Base-by-base conservation (phyloP, 228 moss, liverwort and hornwort species). In the Sphagnum magellanicum region DNA sequence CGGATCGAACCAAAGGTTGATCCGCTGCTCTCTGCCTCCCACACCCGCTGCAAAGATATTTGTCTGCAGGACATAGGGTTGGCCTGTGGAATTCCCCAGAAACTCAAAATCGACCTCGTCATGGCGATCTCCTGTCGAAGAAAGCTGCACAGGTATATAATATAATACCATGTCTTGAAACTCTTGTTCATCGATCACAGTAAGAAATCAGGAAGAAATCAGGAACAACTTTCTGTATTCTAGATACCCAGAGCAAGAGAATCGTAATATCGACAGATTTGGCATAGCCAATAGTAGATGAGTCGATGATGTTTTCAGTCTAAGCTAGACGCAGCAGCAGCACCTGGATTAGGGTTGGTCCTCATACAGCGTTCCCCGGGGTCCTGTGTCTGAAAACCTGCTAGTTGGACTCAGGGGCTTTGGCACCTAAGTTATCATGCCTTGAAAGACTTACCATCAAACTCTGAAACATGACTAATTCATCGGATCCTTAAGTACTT, bases 31-130 rank as follows among this genome's bases (percentile, higher is more conserved):
- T 5, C 82, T 79, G 53, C 75, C 71, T 70, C 86, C 86, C 4
- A 78, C 67, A 53, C 86, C 86, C 14, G 64, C 60, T 12, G 86
- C 77, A 64, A 77, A 86, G 8, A 86, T 67, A 10, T 86, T 86
- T 47, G 86, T 86, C 69, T 86, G 86, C 1, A 86, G 78, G 17
- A 86, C 67, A 67, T 79, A 82, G 15, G 82, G 86, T 67, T 86
- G 75, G 5, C 82, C 86, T 4, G 86, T 82, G 13, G 75, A 75
- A 46, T 86, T 86, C 63, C 86, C 86, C 4, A 86, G 86, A 60
- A 86, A 86, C 71, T 86, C 86, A 13, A 86, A 86, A 11, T 82
- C 86, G 61, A 86, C 69, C 73, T 86, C 86, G 69, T 80, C 82
- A 52, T 86, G 86, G n/a, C 72, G 66, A 16, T 65, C 79, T 50